phyloP scores from a whole-genome alignment of 1,139 yeast species.

The Candida smagusa region DNA sequence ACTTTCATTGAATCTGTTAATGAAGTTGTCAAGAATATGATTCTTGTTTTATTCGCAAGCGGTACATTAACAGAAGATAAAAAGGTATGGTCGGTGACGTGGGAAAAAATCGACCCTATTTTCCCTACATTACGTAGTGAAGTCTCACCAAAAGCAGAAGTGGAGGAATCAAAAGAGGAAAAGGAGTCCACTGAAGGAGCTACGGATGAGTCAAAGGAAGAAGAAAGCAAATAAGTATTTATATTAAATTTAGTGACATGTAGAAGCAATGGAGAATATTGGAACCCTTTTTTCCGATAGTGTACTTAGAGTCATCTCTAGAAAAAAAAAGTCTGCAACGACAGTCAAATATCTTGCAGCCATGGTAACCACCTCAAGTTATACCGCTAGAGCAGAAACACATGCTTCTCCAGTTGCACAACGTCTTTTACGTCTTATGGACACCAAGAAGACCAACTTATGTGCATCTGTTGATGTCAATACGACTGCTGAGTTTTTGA shows the following conservation, averaged over 20 bases:
- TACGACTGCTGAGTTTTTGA: slow-evolving; percentile 70
- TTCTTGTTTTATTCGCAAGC: slow-evolving; percentile 34
- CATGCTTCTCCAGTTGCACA: slow-evolving; percentile 81
- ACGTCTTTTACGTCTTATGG: slow-evolving; percentile 72
- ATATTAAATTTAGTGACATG: too few species aligned
- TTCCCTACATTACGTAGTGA: slow-evolving; percentile 43
- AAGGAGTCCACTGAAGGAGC: not conserved
- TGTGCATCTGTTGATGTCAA: slow-evolving; percentile 96
- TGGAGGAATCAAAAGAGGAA: slow-evolving; percentile 1
- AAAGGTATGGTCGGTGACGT: slow-evolving; percentile 32
- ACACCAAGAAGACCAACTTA: slow-evolving; percentile 74
- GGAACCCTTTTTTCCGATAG: too few species aligned
- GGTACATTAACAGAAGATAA: slow-evolving; percentile 22
- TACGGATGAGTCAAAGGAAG: not conserved
- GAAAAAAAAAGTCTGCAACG: too few species aligned
- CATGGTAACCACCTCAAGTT: slow-evolving; percentile 36
- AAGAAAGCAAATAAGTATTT: not conserved
- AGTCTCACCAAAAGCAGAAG: slow-evolving; percentile 8
- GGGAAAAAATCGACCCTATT: slow-evolving; percentile 43
- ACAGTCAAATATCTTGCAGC: not conserved
- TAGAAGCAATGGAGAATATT: not conserved
- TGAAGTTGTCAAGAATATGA: slow-evolving; percentile 63
- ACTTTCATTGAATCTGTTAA: slow-evolving; percentile 53
- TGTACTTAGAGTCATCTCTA: too few species aligned
- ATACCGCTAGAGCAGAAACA: slow-evolving; percentile 62